Evolutionary conservation across 805 yeast species (phyloP).

Genomic region (Monosporozyma yasuniensis): DNA sequence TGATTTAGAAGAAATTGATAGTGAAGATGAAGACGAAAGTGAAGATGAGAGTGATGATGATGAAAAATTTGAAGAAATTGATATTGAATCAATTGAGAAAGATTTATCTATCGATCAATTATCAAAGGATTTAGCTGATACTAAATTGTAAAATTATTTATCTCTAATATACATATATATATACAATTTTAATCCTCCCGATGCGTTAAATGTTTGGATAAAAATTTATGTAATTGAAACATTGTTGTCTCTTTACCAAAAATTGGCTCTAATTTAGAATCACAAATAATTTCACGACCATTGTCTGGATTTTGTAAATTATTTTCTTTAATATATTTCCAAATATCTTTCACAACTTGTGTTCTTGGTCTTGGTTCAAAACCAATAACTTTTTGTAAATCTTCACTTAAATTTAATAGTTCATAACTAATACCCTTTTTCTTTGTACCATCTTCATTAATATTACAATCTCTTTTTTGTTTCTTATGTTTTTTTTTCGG

Average conservation of each 20-base stretch:
- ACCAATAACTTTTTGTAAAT: slow-evolving; percentile 43
- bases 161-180: background rate
- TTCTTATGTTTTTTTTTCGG: slow-evolving; percentile 9
- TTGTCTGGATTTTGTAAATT: slow-evolving; percentile 60
- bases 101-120: slow-evolving; percentile 40
- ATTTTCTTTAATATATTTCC: slow-evolving; percentile 61
- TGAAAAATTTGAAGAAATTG: slow-evolving; percentile 44
- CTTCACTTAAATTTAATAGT: slow-evolving; percentile 42
- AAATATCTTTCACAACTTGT: slow-evolving; percentile 57
- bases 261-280: slow-evolving; percentile 43
- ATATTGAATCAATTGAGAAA: slow-evolving; percentile 34
- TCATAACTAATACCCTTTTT: slow-evolving; percentile 27
- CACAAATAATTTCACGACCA: slow-evolving; percentile 56
- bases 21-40: slow-evolving; percentile 42
- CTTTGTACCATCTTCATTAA: slow-evolving; percentile 10
- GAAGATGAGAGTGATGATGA: slow-evolving; percentile 29
- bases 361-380: slow-evolving; percentile 47
- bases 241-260: slow-evolving; percentile 54
- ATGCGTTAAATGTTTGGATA: slow-evolving; percentile 43
- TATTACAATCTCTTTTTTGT: background rate
- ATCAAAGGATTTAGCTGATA: slow-evolving; percentile 49
- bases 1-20: slow-evolving; percentile 77
- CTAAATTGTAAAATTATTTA: slow-evolving; percentile 33
- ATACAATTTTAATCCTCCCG: slow-evolving; percentile 17
- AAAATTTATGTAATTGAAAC: slow-evolving; percentile 48